Conservation (phyloP, 192 early-diverging fungal genomes). For the Polychytrium aggregatum region DNA sequence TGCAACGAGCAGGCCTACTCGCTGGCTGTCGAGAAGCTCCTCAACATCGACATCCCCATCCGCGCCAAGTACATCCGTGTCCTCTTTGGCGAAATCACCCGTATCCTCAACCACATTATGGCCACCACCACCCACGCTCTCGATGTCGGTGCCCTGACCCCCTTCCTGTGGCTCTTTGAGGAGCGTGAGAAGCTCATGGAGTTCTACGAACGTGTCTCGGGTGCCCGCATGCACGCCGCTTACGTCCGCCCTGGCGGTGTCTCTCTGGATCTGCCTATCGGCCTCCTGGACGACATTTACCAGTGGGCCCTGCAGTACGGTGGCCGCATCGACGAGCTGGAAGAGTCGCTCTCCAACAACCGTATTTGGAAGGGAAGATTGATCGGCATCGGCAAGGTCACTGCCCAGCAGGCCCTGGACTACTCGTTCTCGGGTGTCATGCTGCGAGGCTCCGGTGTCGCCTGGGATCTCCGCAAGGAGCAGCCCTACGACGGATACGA, state of each 20-base stretch:
- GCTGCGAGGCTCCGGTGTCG: constrained; percentile 85
- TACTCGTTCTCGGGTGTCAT: constrained; percentile 91
- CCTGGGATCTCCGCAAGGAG: constrained; percentile 90
- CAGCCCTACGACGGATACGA: constrained; percentile 94
- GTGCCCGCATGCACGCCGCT: constrained; percentile 95
- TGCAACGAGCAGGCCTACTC: constrained; percentile 97
- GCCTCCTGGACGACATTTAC: constrained; percentile 91
- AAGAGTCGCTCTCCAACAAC: constrained; percentile 86
- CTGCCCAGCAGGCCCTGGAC: constrained; percentile 78
- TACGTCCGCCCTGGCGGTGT: constrained; percentile 97
- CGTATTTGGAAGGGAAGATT: constrained; percentile 92
- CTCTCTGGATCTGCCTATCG: constrained; percentile 80
- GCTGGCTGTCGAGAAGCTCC: constrained; percentile 92
- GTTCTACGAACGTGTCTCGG: constrained; percentile 97
- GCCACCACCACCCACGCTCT: constrained; percentile 91
- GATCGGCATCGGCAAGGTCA: constrained; percentile 75
- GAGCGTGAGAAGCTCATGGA: constrained; percentile 99
- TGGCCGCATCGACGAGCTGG: constrained; percentile 83
- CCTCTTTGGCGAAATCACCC: constrained; percentile 95
- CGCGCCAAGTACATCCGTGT: constrained; percentile 92
- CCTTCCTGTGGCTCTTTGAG: constrained; percentile 98
- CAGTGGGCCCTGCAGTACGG: constrained; percentile 86
- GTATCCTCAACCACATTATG: constrained; percentile 98
- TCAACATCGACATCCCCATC: constrained; percentile 91
- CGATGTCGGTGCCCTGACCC: constrained; percentile 96